A percentile compares a stretch with the other conserved stretches of the same genome.
Evolutionary conservation across 257 asterid genomes (phyloP).

Genomic region (Forsythia viridissima): DNA sequence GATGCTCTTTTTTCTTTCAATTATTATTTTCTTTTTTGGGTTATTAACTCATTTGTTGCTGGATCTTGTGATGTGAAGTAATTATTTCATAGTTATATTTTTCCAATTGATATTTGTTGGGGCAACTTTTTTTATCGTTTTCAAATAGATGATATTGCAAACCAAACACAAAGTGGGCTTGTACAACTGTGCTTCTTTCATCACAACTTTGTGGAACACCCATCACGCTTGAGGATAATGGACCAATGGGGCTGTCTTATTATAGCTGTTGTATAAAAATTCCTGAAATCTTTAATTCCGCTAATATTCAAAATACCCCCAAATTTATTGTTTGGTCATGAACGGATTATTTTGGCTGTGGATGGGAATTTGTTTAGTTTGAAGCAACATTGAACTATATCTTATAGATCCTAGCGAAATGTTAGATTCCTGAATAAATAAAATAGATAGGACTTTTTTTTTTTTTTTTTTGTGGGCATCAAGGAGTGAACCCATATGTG

Average conservation of each 20-base stretch:
- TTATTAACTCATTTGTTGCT: neutral
- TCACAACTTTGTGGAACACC: neutral
- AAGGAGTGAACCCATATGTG: neutral
- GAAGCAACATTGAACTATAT: neutral
- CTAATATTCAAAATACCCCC: neutral
- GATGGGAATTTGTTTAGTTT: neutral
- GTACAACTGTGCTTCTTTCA: neutral
- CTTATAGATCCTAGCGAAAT: neutral
- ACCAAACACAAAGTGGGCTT: neutral
- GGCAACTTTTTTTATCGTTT: neutral
- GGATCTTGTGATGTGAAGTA: too few species aligned
- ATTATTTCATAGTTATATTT: neutral
- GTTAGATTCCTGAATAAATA: neutral
- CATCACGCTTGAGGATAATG: neutral
- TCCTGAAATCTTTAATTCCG: neutral
- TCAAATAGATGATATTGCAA: neutral
- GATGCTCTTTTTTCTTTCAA: neutral
- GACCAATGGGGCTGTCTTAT: neutral
- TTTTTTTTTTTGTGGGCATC: neutral
- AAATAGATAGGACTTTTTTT: neutral
- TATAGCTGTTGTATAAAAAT: neutral
- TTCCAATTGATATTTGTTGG: neutral
- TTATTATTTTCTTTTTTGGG: neutral
- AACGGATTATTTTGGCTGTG: neutral
- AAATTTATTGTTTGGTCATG: neutral